Percentiles rank a stretch among this genome's conserved stretches.
These are phyloP conservation scores for Solanum sitiens DNA, from an alignment of 257 asterid species.

Conservation along the genomic window DNA sequence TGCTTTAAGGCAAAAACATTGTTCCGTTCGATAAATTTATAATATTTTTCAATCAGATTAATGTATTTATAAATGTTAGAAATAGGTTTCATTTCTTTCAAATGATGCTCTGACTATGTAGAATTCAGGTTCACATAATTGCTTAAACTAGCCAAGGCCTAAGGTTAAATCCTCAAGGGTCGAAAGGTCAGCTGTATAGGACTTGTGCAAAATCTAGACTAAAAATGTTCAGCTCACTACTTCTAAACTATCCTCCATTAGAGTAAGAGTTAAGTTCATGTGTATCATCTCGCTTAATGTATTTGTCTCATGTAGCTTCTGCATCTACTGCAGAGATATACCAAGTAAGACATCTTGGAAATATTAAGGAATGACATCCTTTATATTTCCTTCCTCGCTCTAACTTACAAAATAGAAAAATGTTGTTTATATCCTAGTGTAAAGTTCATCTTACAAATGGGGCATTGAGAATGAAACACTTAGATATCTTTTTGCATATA, in stretches of 20 bases:
- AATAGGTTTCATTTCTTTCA: neutral
- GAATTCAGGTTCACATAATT: neutral
- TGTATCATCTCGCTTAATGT: neutral
- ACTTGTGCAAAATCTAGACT: neutral
- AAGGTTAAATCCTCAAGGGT: neutral
- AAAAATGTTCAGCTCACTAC: neutral
- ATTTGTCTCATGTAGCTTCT: neutral
- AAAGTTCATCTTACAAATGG: neutral
- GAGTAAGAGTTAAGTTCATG: too few relatives aligned
- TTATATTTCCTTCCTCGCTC: neutral
- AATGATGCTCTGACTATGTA: neutral
- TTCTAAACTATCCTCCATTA: neutral
- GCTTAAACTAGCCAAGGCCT: neutral
- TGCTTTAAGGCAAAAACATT: neutral
- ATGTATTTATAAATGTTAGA: neutral
- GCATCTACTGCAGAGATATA: neutral
- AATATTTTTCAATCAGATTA: neutral
- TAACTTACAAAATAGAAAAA: neutral
- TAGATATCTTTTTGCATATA: neutral
- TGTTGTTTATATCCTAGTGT: neutral
- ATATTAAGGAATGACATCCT: neutral
- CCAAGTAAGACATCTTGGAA: neutral
- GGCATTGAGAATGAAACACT: neutral
- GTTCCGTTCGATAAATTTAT: neutral
- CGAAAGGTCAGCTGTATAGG: neutral